Conservation (phyloP, 306 rosid species). For the Crataegus laevigata region DNA sequence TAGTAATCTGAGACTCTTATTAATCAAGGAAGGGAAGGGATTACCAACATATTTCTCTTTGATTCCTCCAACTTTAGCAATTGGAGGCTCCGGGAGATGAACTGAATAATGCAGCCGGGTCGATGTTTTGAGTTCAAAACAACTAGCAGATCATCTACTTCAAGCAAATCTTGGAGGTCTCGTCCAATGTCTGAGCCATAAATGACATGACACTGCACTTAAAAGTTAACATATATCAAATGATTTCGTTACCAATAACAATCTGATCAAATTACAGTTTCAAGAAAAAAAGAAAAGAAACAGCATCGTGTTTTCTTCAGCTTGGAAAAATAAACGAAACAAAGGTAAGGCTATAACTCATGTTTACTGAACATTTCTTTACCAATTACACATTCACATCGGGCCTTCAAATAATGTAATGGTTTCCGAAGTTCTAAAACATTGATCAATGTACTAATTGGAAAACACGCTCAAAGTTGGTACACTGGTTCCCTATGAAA, state of each 20-base stretch:
- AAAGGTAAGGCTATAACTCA: neutral
- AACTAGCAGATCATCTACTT: constrained; percentile 55
- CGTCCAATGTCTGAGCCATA: constrained; percentile 51
- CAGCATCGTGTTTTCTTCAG: neutral
- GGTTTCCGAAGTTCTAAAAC: neutral
- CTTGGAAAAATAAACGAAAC: neutral
- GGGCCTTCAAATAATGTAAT: neutral
- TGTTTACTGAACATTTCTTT: neutral
- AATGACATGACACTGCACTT: constrained; percentile 70
- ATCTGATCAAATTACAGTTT: neutral
- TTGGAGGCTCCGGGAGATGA: constrained; percentile 62
- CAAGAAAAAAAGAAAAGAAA: neutral
- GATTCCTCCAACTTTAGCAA: constrained; percentile 72
- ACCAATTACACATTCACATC: neutral
- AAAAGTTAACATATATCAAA: constrained; percentile 16
- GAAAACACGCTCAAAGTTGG: neutral
- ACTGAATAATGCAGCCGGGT: constrained; percentile 72
- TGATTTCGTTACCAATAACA: constrained; percentile 15
- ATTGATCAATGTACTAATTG: neutral
- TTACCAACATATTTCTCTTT: constrained; percentile 56
- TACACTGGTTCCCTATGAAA: neutral
- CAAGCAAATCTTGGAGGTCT: constrained; percentile 64
- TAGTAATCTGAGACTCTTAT: neutral
- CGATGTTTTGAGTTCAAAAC: constrained; percentile 60
- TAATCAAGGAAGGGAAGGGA: constrained; percentile 9